Evolutionary conservation across 176 grass and related monocot genomes (phyloP), one percentile per base, ranked within the genome.

Genomic region (Rhynchospora breviuscula): DNA sequence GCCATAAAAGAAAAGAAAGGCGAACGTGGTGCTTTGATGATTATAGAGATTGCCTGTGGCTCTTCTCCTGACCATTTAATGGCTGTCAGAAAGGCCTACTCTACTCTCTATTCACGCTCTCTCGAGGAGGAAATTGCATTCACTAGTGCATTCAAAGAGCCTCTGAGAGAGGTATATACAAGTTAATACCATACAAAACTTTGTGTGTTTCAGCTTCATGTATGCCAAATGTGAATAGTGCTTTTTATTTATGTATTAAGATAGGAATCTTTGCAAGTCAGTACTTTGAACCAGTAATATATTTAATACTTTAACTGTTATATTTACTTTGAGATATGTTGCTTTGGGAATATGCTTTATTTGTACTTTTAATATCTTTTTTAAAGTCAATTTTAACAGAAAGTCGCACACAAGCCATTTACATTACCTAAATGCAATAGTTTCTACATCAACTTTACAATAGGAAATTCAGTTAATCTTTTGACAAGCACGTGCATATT

Each of bases 1-100:
- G 92, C 88, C 9, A 86, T 95, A 84, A 86, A 85, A 63, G 60
- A 82, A 67, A 91, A 85, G 40, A 87, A 89, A 71, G 89, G 78
- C 6, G 85, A 90, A 12, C 51, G 49, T 6, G 46, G 89, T 58
- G 51, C 88, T 53, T 90, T 77, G 84, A 90, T 91, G 89, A 83
- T 95, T 81, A 57, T 95, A 78, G 95, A 98, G 84, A 90, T 98
- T 46, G 87, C 95, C 26, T 98, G 95, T 75, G 92, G 90, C 59
- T 95, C 95, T 1, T 78, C 90, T 57, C 92, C 95, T 8, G 92
- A 98, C 33, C 95, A 95, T 86, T 88, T 95, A 72, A 71, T 93
- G 84, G 91, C 87, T 84, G 92, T 98, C 79, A 93, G 92, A 85
- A 94, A 93, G 89, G 89, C 92, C 14, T 98, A 95, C 83, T 83